Evolutionary conservation across 2,329 filamentous ascomycete species (phyloP), one percentile per base, ranked within the genome.

Genomic region (Tympanopsis confertula): DNA sequence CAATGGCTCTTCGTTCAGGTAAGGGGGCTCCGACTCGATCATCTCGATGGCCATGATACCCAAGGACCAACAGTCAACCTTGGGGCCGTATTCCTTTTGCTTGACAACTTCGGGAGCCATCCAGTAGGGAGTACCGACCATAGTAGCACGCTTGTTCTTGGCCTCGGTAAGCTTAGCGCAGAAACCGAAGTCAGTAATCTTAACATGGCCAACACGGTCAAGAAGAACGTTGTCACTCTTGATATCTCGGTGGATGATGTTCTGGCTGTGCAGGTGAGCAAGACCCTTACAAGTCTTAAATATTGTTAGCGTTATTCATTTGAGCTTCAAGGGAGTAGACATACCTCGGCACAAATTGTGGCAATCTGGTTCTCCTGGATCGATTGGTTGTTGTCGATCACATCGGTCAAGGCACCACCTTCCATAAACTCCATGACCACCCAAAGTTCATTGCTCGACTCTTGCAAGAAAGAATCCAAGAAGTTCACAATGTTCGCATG

Each of bases 381-480:
- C 40, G 80, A 78, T 2, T 82, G 75, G 60, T 96, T 98, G 65
- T 96, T 95, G 62, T 98, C 91, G 61, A 98, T 98, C 42, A 98
- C 87, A 67, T 98, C 91, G 1, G 91, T 98, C 58, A 98, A 66
- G 44, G 91, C 86, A 63, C 91, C 91, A 51, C 91, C 91, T 63
- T 98, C 91, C 91, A 98, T 98, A 53, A 88, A 98, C 65, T 98
- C 91, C 91, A 98, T 94, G 38, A 98, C 89, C 10, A 98, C 87
- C 91, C 91, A 98, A n/a, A 98, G 73, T 58, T 98, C 91, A 39
- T 84, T 76, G 51, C 85, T 87, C 59, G 91, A 89, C 58, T 95
- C 94, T 52, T 91, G 85, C 54, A 98, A 65, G 69, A 96, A 98
- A 3, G 91, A 88, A 50, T 98, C 91, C 22, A 98, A 66, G 65